Conservation (phyloP, 345 rosid genomes). For the Eucalyptus tenuipes region DNA sequence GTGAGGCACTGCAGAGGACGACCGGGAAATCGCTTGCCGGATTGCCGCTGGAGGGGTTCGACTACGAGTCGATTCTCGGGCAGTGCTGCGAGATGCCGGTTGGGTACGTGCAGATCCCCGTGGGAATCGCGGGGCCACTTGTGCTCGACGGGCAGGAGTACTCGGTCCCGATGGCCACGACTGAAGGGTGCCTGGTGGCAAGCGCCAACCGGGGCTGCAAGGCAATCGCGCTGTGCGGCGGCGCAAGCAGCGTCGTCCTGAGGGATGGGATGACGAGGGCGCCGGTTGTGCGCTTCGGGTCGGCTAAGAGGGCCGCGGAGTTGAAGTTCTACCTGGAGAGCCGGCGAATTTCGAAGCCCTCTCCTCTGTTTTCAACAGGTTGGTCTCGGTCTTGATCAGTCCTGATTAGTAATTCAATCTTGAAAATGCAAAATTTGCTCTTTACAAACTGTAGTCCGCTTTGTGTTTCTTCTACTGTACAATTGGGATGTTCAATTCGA, state of each 20-base stretch:
- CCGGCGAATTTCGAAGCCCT: not conserved
- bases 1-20: constrained; percentile 1
- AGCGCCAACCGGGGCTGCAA: constrained; percentile 3
- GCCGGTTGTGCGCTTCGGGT: not conserved
- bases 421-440: not conserved
- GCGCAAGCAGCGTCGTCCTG: not conserved
- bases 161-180: constrained; percentile 1
- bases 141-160: not conserved
- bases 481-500: not conserved
- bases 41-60: not conserved
- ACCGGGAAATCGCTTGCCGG: not conserved
- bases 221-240: not conserved
- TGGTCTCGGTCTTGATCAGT: not conserved
- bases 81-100: constrained; percentile 7
- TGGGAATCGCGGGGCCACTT: not conserved
- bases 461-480: not conserved
- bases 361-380: not conserved
- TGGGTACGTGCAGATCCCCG: constrained; percentile 1
- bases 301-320: not conserved
- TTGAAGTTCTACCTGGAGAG: not conserved
- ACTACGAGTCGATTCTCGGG: not conserved
- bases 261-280: constrained; percentile 1
- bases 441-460: not conserved
- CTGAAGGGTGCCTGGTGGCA: not conserved
- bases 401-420: not conserved